These are phyloP conservation scores for Prunus yedoensis DNA, from an alignment of 331 rosid genomes.

Conservation along the genomic window DNA sequence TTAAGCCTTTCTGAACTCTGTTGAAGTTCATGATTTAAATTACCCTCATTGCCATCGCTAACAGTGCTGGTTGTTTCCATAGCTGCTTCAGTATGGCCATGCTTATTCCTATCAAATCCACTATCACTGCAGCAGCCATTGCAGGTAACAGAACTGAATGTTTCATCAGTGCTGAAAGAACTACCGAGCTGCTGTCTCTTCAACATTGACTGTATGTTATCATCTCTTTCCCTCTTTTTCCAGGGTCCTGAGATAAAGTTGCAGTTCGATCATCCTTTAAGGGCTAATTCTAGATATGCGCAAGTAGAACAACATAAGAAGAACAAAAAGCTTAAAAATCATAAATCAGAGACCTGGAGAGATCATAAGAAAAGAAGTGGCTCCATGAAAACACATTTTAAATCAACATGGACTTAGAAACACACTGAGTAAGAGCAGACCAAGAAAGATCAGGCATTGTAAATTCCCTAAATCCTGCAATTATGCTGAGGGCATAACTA, in stretches of 20 bases:
- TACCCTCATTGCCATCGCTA: slow-evolving; percentile 15
- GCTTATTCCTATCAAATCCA: slow-evolving; percentile 25
- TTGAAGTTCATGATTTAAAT: slow-evolving; percentile 25
- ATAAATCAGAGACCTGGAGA: background rate
- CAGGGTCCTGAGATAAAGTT: slow-evolving; percentile 37
- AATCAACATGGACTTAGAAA: background rate
- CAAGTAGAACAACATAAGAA: background rate
- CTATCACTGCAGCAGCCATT: slow-evolving; percentile 18
- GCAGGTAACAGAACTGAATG: slow-evolving; percentile 29
- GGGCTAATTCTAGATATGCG: background rate
- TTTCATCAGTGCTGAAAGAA: slow-evolving; percentile 24
- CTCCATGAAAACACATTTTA: background rate
- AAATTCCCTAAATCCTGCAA: background rate
- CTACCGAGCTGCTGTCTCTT: slow-evolving; percentile 33
- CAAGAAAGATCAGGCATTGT: background rate
- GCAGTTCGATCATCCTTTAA: slow-evolving; percentile 17
- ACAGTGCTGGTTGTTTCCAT: slow-evolving; percentile 3
- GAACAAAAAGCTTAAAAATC: no score
- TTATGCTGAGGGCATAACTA: background rate
- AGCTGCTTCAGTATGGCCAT: slow-evolving; percentile 6
- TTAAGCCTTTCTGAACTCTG: slow-evolving; percentile 30
- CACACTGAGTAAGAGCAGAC: background rate
- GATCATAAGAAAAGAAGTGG: background rate
- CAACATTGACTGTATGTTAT: slow-evolving; percentile 21
- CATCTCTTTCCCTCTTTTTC: slow-evolving; percentile 53